Evolutionary conservation across 1,284 basidiomycete species (phyloP), one percentile per base, ranked within the genome.

Genomic region (Peniophora sp.): DNA sequence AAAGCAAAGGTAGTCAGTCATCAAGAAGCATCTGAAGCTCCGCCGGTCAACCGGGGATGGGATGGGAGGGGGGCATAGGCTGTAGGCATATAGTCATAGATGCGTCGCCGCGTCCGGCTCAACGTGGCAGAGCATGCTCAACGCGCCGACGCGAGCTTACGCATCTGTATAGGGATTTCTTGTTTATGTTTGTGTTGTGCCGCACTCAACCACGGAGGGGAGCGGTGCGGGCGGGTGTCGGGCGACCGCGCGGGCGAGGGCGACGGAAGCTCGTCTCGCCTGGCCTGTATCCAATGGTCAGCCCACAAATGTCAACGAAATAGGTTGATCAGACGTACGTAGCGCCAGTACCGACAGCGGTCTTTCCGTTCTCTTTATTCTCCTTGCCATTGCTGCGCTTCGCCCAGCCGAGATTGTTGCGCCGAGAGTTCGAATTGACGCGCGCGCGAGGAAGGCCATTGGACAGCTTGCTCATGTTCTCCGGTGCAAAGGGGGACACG

Each of bases 241-340:
- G 71, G 38, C 81, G 71, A 51, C 77, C 77, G 48, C 76, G 74
- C 32, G 81, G 80, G 52, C 81, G 76, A 23, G 86, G 85, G 35
- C 85, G 79, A 61, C 73, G 83, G 56, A 89, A 66, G 57, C 85
- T 72, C 34, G 88, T 74, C 54, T 83, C 79, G 36, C 74, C 70
- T 50, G 81, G 75, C 38, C 85, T 88, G 57, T 14, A 46, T 34
- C 10, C 45, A 43, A 8, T 32, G 6, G 17, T 50, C 9, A 51
- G 50, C 49, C 49, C 50, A 1, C 35, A 24, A 50, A 14, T 41
- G 17, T 20, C 22, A 36, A 24, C 22, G 27, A 23, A 6, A 43
- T 32, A 49, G 39, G 45, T 20, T 49, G 19, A n/a, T 16, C 11
- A 35, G 2, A 77, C 81, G 60, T 60, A 87, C 85, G 77, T 81